Base-by-base conservation (phyloP, 441 rosid genomes). In the Bruguiera hainesii region DNA sequence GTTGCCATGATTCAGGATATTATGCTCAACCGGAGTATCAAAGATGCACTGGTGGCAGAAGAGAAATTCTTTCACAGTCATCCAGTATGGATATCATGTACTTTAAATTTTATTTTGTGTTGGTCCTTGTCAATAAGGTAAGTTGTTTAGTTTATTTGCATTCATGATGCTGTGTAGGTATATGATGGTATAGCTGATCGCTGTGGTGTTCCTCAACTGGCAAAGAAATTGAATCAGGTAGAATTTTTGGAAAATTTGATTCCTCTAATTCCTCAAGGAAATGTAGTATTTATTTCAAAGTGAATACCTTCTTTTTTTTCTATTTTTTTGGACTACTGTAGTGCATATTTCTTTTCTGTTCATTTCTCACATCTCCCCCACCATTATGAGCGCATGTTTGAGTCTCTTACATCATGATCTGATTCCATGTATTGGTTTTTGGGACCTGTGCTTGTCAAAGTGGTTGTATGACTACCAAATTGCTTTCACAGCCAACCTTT, bases 181-280 rank as follows among this genome's bases (percentile, higher is more conserved):
- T 94, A 94, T 81, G 87, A 76, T 71, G 86, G 89, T 79, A 79
- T 94, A 23, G 82, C 85, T 31, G 99, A 91, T 81, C 89, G 90
- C 30, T 87, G 96, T 83, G 97, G 99, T 46, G 80, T 91, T 71
- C 96, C 99, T 71, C 96, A 91, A 70, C 60, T 91, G 81, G 99
- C 96, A n/a, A 91, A 88, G 82, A 94, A 88, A 78, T 76, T 94
- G 83, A 94, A 94, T 74, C 96, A 89, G 96, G 99, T 89, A 80
- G 30, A 51, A 46, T 10, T 11, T 61, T 52, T 65, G 48, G 48
- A 29, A 60, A 39, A 49, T 62, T 67, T 48, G n/a, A 39, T 60
- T 58, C 33, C 26, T 39, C 26, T 21, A 70, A 42, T 62, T 21
- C 49, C 15, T 56, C 25, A 21, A 58, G 51, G 56, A 53, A 37